Evolutionary conservation across 2,329 filamentous ascomycete genomes (phyloP).

Genomic region (Ascomycota sp.): DNA sequence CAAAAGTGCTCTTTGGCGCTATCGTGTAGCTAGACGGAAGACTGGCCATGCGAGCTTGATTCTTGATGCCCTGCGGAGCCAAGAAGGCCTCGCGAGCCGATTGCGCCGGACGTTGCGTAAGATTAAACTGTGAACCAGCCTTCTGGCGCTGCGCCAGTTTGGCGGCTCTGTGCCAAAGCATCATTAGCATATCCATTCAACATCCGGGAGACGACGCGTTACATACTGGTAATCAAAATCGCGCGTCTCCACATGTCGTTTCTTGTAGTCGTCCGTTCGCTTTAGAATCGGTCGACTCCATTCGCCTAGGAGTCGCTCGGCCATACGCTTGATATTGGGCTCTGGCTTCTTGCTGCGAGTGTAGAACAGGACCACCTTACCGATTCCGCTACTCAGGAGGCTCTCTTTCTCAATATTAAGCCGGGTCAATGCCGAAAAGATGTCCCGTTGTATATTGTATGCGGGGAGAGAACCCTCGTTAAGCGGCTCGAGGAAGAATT

Average conservation of each 20-base stretch:
- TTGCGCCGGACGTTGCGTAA: conserved; percentile 27
- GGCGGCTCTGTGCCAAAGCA: conserved; percentile 24
- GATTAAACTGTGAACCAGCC: conserved; percentile 25
- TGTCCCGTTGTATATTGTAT: conserved; percentile 91
- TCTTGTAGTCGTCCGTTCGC: conserved; percentile 85
- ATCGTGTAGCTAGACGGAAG: conserved; percentile 37
- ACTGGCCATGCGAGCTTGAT: conserved; percentile 34
- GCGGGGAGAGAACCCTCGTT: conserved; percentile 86
- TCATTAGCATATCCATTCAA: no score
- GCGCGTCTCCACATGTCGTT: conserved; percentile 46
- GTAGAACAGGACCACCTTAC: conserved; percentile 93
- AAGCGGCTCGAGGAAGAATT: conserved; percentile 91
- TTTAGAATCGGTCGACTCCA: conserved; percentile 93
- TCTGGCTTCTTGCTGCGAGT: conserved; percentile 87
- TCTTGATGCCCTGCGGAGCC: conserved; percentile 31
- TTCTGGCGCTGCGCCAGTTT: conserved; percentile 30
- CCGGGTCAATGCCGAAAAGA: conserved; percentile 61
- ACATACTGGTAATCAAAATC: conserved; percentile 44
- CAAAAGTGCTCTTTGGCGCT: conserved; percentile 41
- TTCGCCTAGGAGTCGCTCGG: conserved; percentile 77
- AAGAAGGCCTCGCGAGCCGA: conserved; percentile 26
- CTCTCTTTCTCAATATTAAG: conserved; percentile 83
- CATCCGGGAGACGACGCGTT: not conserved
- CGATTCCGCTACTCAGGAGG: conserved; percentile 76
- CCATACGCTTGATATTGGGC: conserved; percentile 75